Conservation (phyloP, 805 yeast genomes). For the Nakazawaea anatomiae region DNA sequence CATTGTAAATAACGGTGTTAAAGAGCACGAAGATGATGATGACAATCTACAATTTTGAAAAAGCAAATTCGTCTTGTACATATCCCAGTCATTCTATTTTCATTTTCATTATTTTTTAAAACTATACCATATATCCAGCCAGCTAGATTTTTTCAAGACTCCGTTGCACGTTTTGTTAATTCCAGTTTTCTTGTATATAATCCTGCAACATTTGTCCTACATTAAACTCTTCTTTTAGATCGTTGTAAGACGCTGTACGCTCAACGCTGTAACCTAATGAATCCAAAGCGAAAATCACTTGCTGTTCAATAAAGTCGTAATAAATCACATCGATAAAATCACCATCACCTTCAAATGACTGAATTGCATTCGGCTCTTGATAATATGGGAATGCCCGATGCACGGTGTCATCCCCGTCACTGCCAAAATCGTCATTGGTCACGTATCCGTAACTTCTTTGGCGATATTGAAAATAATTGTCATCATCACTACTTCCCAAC, state of each 20-base stretch:
- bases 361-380: slow-evolving; percentile 76
- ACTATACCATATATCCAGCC: background rate
- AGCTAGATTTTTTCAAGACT: background rate
- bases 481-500: background rate
- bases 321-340: slow-evolving; percentile 63
- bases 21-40: slow-evolving; percentile 4
- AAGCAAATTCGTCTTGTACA: too few relatives aligned
- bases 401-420: slow-evolving; percentile 80
- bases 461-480: slow-evolving; percentile 3
- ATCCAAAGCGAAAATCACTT: slow-evolving; percentile 39
- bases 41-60: slow-evolving; percentile 1
- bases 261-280: slow-evolving; percentile 2
- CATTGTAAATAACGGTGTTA: slow-evolving; percentile 54
- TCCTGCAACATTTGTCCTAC: slow-evolving; percentile 40
- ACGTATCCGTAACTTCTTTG: slow-evolving; percentile 58
- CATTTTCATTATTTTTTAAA: too few relatives aligned
- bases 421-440: slow-evolving; percentile 80
- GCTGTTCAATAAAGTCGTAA: slow-evolving; percentile 65
- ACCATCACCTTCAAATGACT: slow-evolving; percentile 33
- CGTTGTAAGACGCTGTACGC: slow-evolving; percentile 19
- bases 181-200: slow-evolving; percentile 31
- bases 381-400: slow-evolving; percentile 55
- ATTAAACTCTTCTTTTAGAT: slow-evolving; percentile 29
- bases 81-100: too few relatives aligned
- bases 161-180: background rate